Conservation (phyloP, 495 filamentous ascomycete genomes). For the Trichoderma erinaceum region DNA sequence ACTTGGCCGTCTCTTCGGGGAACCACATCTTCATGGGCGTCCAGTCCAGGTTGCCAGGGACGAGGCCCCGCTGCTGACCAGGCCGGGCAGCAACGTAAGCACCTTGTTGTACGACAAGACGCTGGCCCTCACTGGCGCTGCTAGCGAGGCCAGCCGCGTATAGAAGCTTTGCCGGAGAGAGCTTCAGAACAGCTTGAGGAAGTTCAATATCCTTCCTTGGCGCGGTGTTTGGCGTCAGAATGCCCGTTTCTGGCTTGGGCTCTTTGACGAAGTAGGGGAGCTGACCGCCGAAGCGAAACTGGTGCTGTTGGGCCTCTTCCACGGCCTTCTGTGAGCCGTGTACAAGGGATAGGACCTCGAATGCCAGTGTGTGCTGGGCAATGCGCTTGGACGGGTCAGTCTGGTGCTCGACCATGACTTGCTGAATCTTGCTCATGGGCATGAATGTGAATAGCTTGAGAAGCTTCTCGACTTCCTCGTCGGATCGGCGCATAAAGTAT, state of each 20-base stretch:
- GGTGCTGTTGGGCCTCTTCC: conserved; percentile 52
- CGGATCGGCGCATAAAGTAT: conserved; percentile 79
- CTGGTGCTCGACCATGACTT: conserved; percentile 59
- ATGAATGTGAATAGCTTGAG: conserved; percentile 91
- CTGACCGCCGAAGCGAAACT: conserved; percentile 39
- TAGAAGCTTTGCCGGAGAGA: conserved; percentile 58
- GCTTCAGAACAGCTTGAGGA: conserved; percentile 55
- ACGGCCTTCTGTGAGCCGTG: conserved; percentile 61
- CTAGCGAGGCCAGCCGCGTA: conserved; percentile 60
- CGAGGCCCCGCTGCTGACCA: conserved; percentile 45
- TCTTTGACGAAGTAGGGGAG: conserved; percentile 16
- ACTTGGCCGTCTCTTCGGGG: conserved; percentile 50
- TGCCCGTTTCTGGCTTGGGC: conserved; percentile 20
- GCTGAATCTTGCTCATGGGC: conserved; percentile 55
- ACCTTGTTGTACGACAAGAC: conserved; percentile 51
- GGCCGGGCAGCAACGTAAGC: conserved; percentile 61
- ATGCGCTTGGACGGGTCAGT: conserved; percentile 59
- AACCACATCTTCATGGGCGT: conserved; percentile 55
- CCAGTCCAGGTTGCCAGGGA: conserved; percentile 51
- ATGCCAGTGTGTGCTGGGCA: conserved; percentile 76
- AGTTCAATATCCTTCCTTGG: conserved; percentile 53
- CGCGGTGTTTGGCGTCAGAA: conserved; percentile 44
- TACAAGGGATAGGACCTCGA: conserved; percentile 69
- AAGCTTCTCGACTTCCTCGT: conserved; percentile 70
- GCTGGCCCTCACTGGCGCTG: conserved; percentile 60